Evolutionary conservation across 129 eudicot species (phyloP).

Genomic region (Heracleum sosnowskyi): DNA sequence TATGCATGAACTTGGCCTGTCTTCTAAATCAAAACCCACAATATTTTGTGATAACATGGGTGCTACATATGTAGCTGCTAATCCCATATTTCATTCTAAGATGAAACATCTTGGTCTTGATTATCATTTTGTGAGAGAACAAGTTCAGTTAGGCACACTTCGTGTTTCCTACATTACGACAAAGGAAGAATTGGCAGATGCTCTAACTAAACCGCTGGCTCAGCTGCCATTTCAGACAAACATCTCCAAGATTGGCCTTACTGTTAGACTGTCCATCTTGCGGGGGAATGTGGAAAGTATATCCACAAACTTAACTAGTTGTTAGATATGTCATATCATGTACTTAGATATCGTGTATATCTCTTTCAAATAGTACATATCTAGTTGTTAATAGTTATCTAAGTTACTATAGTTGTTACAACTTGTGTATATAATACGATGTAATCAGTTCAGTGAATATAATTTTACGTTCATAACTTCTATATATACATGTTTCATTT

Average conservation of each 20-base stretch:
- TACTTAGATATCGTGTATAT: too few species aligned
- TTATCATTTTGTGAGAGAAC: background rate
- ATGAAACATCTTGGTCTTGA: too few species aligned
- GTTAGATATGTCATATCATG: too few species aligned
- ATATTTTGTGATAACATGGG: background rate
- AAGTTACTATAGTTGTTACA: too few species aligned
- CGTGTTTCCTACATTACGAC: background rate
- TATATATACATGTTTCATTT: too few species aligned
- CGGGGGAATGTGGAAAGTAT: background rate
- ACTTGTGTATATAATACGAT: too few species aligned
- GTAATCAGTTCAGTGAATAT: too few species aligned
- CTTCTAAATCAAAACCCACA: background rate
- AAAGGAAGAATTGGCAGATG: background rate
- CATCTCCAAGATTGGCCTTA: background rate
- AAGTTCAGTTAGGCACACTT: background rate
- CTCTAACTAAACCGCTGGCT: background rate
- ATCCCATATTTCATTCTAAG: background rate
- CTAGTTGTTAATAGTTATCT: too few species aligned
- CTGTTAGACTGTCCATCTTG: background rate
- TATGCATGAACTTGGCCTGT: background rate
- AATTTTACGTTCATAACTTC: too few species aligned
- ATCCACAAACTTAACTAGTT: too few species aligned
- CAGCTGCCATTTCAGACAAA: background rate
- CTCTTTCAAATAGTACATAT: too few species aligned
- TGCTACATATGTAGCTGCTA: background rate